Conservation (phyloP, 1,284 basidiomycete genomes). For the Wolfiporia cocos region DNA sequence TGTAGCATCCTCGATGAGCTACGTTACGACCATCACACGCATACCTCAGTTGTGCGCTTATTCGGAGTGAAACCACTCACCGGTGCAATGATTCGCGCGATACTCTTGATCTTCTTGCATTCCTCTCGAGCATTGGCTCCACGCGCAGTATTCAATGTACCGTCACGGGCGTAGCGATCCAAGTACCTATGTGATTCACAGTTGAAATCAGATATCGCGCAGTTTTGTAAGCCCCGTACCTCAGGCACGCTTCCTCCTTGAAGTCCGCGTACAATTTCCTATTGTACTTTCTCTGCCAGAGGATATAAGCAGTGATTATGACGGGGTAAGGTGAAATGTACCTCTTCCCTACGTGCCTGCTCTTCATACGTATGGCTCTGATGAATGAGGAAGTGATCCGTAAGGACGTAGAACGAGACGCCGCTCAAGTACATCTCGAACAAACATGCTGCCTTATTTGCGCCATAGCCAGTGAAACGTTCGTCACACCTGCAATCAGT, state of each 20-base stretch:
- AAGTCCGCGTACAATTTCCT: slow-evolving; percentile 74
- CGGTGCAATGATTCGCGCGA: slow-evolving; percentile 34
- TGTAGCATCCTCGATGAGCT: too few species aligned
- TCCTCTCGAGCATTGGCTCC: slow-evolving; percentile 54
- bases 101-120: slow-evolving; percentile 59
- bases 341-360: slow-evolving; percentile 60
- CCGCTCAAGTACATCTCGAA: slow-evolving; percentile 63
- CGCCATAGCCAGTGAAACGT: slow-evolving; percentile 83
- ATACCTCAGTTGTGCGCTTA: too few species aligned
- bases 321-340: slow-evolving; percentile 18
- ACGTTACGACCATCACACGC: too few species aligned
- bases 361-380: slow-evolving; percentile 82
- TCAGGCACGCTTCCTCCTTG: slow-evolving; percentile 65
- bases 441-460: slow-evolving; percentile 62
- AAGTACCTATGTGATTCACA: slow-evolving; percentile 23
- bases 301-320: background rate
- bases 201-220: too few species aligned
- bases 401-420: slow-evolving; percentile 72
- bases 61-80: too few species aligned
- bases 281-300: slow-evolving; percentile 63
- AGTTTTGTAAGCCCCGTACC: too few species aligned
- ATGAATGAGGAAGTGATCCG: slow-evolving; percentile 83
- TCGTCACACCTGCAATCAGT: slow-evolving; percentile 74
- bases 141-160: slow-evolving; percentile 38
- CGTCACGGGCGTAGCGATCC: slow-evolving; percentile 44